Percentiles rank a stretch among this genome's conserved stretches.
Conservation (phyloP, 768 basidiomycete species). For the Mrakia hoshinonis region DNA sequence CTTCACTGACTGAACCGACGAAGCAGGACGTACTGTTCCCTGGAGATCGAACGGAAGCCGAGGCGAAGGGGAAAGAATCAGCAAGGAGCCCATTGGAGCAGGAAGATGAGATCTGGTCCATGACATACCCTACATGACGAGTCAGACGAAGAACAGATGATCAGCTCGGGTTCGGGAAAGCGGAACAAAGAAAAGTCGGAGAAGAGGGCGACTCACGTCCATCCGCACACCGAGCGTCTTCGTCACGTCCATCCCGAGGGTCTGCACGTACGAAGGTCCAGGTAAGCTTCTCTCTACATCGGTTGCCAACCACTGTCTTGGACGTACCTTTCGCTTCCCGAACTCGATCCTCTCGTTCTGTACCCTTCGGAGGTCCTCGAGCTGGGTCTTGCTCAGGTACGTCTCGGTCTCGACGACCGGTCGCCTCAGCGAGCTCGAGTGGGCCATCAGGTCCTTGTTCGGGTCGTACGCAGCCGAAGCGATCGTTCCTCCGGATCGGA, state of each 20-base stretch:
- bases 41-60: background rate
- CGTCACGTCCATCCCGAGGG: conserved; percentile 78
- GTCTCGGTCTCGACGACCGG: conserved; percentile 58
- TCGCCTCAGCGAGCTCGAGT: conserved; percentile 63
- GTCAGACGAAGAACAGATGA: background rate
- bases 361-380: conserved; percentile 69
- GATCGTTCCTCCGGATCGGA: conserved; percentile 70
- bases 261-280: conserved; percentile 50
- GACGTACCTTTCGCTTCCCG: conserved; percentile 31
- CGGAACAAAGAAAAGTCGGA: background rate
- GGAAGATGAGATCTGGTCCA: background rate
- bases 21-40: conserved; percentile 7
- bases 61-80: background rate
- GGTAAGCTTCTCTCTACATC: background rate
- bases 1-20: too few species aligned
- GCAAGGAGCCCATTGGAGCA: background rate
- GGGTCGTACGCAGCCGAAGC: conserved; percentile 65
- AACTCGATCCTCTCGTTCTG: conserved; percentile 81
- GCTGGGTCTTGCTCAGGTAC: conserved; percentile 67
- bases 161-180: too few species aligned
- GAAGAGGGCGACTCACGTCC: conserved; percentile 45
- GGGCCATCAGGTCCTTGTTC: conserved; percentile 71
- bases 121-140: background rate
- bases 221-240: conserved; percentile 77
- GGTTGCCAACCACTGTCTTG: conserved; percentile 39